Base-by-base conservation (phyloP, 768 basidiomycete genomes). In the Porphyrellus cyaneotinctus region DNA sequence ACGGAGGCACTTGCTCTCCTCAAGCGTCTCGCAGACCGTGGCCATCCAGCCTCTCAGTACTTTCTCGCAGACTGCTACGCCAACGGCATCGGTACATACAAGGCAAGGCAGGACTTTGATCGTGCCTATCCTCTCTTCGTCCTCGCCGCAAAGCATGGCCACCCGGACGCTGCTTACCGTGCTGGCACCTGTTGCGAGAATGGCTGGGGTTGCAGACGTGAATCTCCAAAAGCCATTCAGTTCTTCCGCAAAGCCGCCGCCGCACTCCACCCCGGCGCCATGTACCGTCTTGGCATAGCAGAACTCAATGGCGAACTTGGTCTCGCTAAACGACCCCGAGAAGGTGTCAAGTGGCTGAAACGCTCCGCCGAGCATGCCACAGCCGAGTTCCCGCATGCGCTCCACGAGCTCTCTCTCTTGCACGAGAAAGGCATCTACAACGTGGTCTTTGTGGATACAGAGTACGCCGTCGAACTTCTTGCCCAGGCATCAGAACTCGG, bases 371-470 rank as follows among this genome's bases (percentile, higher is more conserved):
- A 98, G 70, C 82, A 89, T 65, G 90, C 89, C 1, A 95, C 91
- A 2, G 88, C 91, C 42, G 94, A 95, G 72, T 97, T 95, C 69
- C 94, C 95, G 0, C 95, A 98, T 65, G 95, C 95, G 2, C 74
- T 99, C 43, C 94, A 97, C 73, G 94, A 97, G 71, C 77, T 97
- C 14, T 95, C 94, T 1, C 78, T 95, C 30, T 72, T 98, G 36
- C 95, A 98, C 62, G 97, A 97, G 66, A 80, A 89, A n/a, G 97
- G 97, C n/a, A 84, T 99, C 51, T 89, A 97, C 60, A 97, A 98
- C 68, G 94, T 98, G 52, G 78, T 99, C 8, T 99, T 97, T 68
- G 89, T 95, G 62, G 97, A 99, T 70, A 84, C 85, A 58, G 95
- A 98, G 63, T 99, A 99, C 64, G 87, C 95, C 1, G 85, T 88